Evolutionary conservation across 768 basidiomycete species (phyloP), one percentile per base, ranked within the genome.

Genomic region (Boletales sp.): DNA sequence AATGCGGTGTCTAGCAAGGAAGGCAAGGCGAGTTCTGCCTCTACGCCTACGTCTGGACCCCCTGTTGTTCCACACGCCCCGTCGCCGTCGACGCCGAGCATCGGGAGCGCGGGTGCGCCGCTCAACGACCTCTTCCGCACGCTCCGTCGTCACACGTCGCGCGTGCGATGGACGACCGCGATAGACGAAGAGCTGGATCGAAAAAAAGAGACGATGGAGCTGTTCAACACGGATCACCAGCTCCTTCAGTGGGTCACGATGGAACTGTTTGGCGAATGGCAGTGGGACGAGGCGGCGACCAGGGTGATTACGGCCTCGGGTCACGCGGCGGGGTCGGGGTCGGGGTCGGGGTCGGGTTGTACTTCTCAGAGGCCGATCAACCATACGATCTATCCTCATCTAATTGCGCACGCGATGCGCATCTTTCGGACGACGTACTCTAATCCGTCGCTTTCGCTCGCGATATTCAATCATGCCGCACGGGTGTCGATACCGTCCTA

Each of bases 401-500:
- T 93, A 32, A 75, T 96, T 49, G 83, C 87, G 6, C 75, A 79
- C 41, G 80, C 94, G 48, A 91, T 96, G 80, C 74, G 74, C 25
- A 75, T 80, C 11, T 86, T 94, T 63, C 82, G 94, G 19, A 86
- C 84, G 58, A 85, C 81, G 44, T 93, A 87, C 66, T 67, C 68
- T 15, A 84, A 93, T 52, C 92, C 94, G 1, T 78, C 91, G 59
- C 76, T 92, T 25, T 84, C 93, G 1, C 77, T 97, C 15, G 76
- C 85, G 17, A 77, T 95, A 21, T 97, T 96, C 72, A 74, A 85
- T 44, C 78, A 93, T 64, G 88, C 91, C 0, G 80, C 84, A 36
- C 77, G 78, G 36, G 78, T 84, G 4, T 90, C 88, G 2, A 79
- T 86, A 43, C 75, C 84, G 5, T 91, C 87, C 5, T 97, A 90